Base-by-base conservation (phyloP, 169 alveolate genomes). In the Plasmodium gallinaceum region DNA sequence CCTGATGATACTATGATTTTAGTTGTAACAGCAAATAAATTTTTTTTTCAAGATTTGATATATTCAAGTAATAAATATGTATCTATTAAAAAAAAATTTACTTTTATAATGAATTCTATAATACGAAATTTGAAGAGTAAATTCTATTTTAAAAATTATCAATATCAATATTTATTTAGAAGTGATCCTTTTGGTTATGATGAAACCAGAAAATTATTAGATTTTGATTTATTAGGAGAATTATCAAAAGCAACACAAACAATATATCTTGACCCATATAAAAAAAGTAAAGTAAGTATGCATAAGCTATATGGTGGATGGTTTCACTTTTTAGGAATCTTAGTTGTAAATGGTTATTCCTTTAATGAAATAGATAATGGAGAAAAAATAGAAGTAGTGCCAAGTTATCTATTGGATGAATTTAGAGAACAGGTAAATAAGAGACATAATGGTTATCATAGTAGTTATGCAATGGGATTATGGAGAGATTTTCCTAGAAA, bases 261-360 rank as follows among this genome's bases (percentile, higher is more conserved):
- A 1, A 83, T 83, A 18, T 20, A 14, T 20, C 43, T 57, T 0
- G 91, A 70, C 14, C 74, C 54, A 8, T 51, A 26, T 7, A 60
- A 42, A 32, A 32, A 37, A 10, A 68, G 32, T 1, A 83, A 57
- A 22, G 86, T 83, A 24, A 18, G 54, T 16, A 83, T 83, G 91
- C 91, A 83, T 45, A 83, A 69, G 20, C 14, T 83, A 18, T 83
- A 83, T 42, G 91, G 91, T 43, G 91, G 91, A 0, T 83, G 91
- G 91, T 83, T 83, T 48, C 73, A 83, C 18, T 83, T 83, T 64
- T 43, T 83, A 1, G 91, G 91, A 16, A 83, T 83, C 14, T 4
- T 83, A 18, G 91, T 70, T 2, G 74, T 83, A 0, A 83, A 83
- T 52, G 91, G 91, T 0, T 83, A 83, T 61, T 7, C 10, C 1